These are phyloP conservation scores for Zanthoxylum bungeanum DNA, from an alignment of 345 rosid genomes.

Conservation along the genomic window DNA sequence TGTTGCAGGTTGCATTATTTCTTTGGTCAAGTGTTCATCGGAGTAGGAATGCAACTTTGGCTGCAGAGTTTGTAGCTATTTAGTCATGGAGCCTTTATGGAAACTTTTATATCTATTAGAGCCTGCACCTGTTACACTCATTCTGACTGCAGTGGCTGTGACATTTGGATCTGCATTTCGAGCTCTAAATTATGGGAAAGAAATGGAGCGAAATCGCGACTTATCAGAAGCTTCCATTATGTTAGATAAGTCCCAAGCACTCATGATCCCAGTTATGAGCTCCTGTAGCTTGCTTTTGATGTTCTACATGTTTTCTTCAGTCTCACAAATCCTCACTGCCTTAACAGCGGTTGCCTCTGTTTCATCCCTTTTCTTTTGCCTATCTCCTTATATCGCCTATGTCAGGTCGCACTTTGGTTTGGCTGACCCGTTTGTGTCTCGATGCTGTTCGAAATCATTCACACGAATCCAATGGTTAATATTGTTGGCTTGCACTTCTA, in stretches of 20 bases:
- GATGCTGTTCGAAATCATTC: constrained; percentile 82
- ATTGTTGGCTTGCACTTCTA: constrained; percentile 42
- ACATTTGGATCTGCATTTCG: constrained; percentile 96
- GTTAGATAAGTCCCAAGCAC: constrained; percentile 81
- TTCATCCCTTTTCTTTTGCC: constrained; percentile 83
- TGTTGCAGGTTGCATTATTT: constrained; percentile 44
- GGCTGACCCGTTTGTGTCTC: constrained; percentile 79
- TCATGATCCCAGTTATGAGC: constrained; percentile 97
- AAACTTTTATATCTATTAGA: constrained; percentile 73
- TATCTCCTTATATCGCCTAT: constrained; percentile 58
- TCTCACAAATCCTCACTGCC: constrained; percentile 83
- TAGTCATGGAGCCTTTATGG: constrained; percentile 82
- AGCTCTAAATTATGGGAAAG: constrained; percentile 86
- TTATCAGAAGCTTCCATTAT: constrained; percentile 83
- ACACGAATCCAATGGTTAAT: constrained; percentile 69
- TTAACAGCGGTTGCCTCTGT: constrained; percentile 91
- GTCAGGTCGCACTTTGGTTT: constrained; percentile 62
- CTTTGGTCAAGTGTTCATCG: constrained; percentile 15
- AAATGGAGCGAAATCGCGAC: constrained; percentile 91
- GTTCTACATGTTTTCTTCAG: constrained; percentile 94
- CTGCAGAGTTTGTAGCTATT: constrained; percentile 1
- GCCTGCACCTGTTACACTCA: constrained; percentile 87
- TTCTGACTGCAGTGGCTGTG: constrained; percentile 78
- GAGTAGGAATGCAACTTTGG: constrained; percentile 32
- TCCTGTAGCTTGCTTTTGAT: constrained; percentile 94